Conservation (phyloP, 257 asterid species). For the Rehmannia glutinosa region DNA sequence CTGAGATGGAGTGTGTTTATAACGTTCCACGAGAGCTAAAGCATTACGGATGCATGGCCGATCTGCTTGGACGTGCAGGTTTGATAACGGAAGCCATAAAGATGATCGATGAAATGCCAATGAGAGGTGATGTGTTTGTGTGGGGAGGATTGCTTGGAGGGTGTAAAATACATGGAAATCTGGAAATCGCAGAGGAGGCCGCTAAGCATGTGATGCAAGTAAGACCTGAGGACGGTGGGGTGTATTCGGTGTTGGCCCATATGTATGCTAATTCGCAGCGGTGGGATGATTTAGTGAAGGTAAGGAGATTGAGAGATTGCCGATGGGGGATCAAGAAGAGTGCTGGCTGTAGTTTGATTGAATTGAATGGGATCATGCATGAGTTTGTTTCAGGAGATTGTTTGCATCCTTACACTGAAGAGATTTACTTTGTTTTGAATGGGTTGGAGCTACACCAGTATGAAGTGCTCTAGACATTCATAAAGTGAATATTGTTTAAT, state of each 20-base stretch:
- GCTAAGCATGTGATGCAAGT: conserved; percentile 61
- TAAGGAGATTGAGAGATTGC: conserved; percentile 58
- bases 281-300: conserved; percentile 73
- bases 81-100: conserved; percentile 55
- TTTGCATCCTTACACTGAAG: conserved; percentile 45
- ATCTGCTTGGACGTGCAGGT: conserved; percentile 81
- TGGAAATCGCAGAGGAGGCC: conserved; percentile 69
- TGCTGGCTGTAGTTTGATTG: conserved; percentile 81
- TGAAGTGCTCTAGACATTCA: conserved; percentile 24
- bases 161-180: conserved; percentile 68
- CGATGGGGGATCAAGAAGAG: conserved; percentile 47
- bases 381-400: conserved; percentile 87
- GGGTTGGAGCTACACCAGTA: conserved; percentile 43
- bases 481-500: neutral
- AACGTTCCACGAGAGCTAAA: conserved; percentile 63
- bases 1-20: conserved; percentile 59
- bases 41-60: conserved; percentile 94
- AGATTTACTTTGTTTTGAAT: conserved; percentile 43
- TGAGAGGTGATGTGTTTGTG: conserved; percentile 68
- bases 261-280: conserved; percentile 59
- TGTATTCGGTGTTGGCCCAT: conserved; percentile 62
- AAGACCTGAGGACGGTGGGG: conserved; percentile 84
- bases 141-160: conserved; percentile 99
- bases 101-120: conserved; percentile 72
- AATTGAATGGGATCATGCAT: conserved; percentile 48